Conservation (phyloP, 192 early-diverging fungal species). For the Backusella luteola region DNA sequence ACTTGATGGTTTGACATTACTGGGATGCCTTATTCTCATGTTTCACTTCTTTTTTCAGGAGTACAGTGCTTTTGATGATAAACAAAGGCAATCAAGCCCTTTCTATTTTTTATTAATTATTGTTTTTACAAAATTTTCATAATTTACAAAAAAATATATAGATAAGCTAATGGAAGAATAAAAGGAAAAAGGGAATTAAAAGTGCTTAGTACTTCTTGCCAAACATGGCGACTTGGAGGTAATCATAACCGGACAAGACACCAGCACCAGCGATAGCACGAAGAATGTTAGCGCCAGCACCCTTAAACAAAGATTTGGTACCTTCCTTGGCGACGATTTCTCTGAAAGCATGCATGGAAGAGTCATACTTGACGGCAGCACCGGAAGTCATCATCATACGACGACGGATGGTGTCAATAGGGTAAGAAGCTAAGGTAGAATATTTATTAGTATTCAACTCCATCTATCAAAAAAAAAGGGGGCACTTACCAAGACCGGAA, state of each 20-base stretch:
- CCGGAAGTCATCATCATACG: conserved; percentile 96
- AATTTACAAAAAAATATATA: background rate
- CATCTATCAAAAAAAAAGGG: background rate
- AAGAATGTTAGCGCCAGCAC: conserved; percentile 98
- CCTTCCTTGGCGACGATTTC: conserved; percentile 93
- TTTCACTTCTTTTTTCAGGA: background rate
- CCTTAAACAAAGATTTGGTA: conserved; percentile 91
- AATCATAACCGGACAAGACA: conserved; percentile 83
- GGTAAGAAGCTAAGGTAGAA: conserved; percentile 71
- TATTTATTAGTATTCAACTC: background rate
- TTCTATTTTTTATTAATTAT: background rate
- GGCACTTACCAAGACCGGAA: conserved; percentile 61
- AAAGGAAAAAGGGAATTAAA: background rate
- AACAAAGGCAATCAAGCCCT: background rate
- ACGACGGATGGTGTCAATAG: conserved; percentile 96
- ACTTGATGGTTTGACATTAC: background rate
- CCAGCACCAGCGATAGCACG: conserved; percentile 96
- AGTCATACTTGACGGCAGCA: conserved; percentile 86
- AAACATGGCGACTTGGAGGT: conserved; percentile 43
- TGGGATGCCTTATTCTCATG: background rate
- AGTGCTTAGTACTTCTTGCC: conserved; percentile 20
- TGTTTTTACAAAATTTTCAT: background rate
- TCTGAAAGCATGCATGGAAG: conserved; percentile 80
- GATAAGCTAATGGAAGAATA: background rate
- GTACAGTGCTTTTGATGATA: background rate